Evolutionary conservation across 108 stramenopile species (phyloP).

Genomic region (Chaetoceros tenuissimus): DNA sequence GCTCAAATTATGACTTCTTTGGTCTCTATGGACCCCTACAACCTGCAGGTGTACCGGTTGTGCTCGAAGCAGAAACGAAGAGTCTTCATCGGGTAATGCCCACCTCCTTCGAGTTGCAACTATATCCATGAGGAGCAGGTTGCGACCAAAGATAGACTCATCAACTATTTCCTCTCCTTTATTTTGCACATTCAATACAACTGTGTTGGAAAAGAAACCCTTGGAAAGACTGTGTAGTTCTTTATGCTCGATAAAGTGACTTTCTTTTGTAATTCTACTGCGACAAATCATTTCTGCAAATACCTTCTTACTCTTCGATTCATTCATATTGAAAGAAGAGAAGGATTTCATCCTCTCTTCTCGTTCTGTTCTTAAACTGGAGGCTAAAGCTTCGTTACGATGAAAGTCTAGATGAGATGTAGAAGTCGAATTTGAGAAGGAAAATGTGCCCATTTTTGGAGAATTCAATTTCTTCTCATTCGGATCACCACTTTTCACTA

Average conservation of each 20-base stretch:
- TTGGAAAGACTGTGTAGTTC: slow-evolving; percentile 69
- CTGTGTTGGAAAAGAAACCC: slow-evolving; percentile 61
- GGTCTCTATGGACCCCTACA: slow-evolving; percentile 64
- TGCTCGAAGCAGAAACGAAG: slow-evolving; percentile 71
- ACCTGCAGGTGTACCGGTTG: slow-evolving; percentile 64
- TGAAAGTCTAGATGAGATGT: slow-evolving; percentile 39
- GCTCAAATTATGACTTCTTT: slow-evolving; percentile 52
- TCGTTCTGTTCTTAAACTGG: slow-evolving; percentile 62
- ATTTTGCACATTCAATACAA: slow-evolving; percentile 44
- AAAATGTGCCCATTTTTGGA: slow-evolving; percentile 8
- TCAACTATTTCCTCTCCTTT: background rate
- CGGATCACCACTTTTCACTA: slow-evolving; percentile 21
- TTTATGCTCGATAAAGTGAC: slow-evolving; percentile 36
- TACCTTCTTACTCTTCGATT: slow-evolving; percentile 10
- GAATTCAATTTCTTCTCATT: background rate
- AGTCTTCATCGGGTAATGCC: slow-evolving; percentile 83
- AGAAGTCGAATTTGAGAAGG: slow-evolving; percentile 10
- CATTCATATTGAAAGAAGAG: slow-evolving; percentile 19
- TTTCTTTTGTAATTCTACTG: slow-evolving; percentile 28
- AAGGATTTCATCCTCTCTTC: slow-evolving; percentile 53
- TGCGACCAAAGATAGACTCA: too few relatives aligned
- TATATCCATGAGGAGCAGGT: slow-evolving; percentile 44
- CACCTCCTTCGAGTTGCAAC: slow-evolving; percentile 43
- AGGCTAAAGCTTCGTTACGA: slow-evolving; percentile 68
- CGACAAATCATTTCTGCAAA: slow-evolving; percentile 32